phyloP scores from a whole-genome alignment of 208 protist genomes.

The Tritrichomonas musculus region DNA sequence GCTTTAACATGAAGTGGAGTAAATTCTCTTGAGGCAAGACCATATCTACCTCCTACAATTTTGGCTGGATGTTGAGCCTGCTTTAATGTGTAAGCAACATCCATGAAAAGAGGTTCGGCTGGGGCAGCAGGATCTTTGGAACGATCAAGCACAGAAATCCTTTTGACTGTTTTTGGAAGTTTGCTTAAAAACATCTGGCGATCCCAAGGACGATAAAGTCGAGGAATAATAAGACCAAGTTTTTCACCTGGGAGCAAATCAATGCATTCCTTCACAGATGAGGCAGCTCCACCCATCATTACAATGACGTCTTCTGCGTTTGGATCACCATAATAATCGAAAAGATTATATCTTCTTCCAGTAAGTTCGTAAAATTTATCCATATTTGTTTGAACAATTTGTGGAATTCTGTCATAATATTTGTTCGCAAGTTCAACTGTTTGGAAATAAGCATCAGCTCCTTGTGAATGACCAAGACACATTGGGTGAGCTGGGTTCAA shows the following conservation, averaged over 20 bases:
- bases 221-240: slow-evolving; percentile 60
- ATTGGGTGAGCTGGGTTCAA: slow-evolving; percentile 56
- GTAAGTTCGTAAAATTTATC: slow-evolving; percentile 50
- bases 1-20: slow-evolving; percentile 53
- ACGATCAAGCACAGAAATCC: slow-evolving; percentile 60
- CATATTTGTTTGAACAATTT: slow-evolving; percentile 52
- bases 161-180: slow-evolving; percentile 52
- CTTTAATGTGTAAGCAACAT: slow-evolving; percentile 53
- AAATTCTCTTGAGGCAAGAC: slow-evolving; percentile 65
- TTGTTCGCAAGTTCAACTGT: slow-evolving; percentile 52
- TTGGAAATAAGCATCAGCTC: slow-evolving; percentile 59
- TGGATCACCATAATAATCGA: slow-evolving; percentile 57
- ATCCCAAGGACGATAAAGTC: slow-evolving; percentile 60
- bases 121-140: slow-evolving; percentile 53
- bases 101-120: slow-evolving; percentile 63
- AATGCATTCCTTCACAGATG: slow-evolving; percentile 48
- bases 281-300: slow-evolving; percentile 52
- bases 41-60: slow-evolving; percentile 60
- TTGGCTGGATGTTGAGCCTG: slow-evolving; percentile 11
- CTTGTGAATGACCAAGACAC: slow-evolving; percentile 50
- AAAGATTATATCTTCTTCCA: slow-evolving; percentile 55
- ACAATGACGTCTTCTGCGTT: slow-evolving; percentile 58
- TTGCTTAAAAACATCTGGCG: slow-evolving; percentile 46
- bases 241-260: slow-evolving; percentile 58
- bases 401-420: slow-evolving; percentile 49